phyloP scores from a whole-genome alignment of 2,329 filamentous ascomycete genomes.

The Aspergillus tamarii region DNA sequence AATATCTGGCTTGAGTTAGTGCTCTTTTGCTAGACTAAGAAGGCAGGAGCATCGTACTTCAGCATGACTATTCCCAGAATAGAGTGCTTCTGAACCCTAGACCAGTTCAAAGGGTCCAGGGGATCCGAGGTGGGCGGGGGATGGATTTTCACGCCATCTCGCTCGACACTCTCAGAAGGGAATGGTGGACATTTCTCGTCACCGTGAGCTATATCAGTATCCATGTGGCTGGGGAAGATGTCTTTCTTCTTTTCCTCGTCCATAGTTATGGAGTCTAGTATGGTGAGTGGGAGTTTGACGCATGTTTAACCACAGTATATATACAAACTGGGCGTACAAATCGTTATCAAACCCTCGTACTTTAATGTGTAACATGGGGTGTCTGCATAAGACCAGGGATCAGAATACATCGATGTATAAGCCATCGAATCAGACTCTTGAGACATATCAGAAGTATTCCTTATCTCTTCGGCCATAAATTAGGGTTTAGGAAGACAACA shows the following conservation, averaged over 20 bases:
- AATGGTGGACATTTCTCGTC: constrained; percentile 8
- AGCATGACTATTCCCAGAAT: constrained; percentile 58
- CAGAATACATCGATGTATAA: neutral
- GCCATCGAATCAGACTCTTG: constrained; percentile 14
- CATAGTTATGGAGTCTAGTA: neutral
- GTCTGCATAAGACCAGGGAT: neutral
- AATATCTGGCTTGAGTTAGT: constrained; percentile 46
- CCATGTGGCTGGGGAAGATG: neutral
- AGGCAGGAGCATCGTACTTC: constrained; percentile 41
- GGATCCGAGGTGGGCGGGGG: constrained; percentile 50
- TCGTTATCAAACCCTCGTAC: neutral
- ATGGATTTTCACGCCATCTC: constrained; percentile 38
- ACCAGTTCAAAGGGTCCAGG: constrained; percentile 61
- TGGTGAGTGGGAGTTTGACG: neutral
- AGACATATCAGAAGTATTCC: constrained; percentile 13
- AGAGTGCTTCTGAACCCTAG: constrained; percentile 49
- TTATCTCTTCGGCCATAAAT: neutral
- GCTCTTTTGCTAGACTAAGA: neutral
- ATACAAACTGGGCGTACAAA: neutral
- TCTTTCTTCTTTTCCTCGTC: neutral
- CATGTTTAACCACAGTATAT: neutral
- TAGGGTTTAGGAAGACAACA: neutral
- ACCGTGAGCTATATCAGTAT: neutral
- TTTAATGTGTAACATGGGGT: neutral
- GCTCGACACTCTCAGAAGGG: constrained; percentile 8